Evolutionary conservation across 1,284 basidiomycete species (phyloP).

Genomic region (Baeospora myosura): DNA sequence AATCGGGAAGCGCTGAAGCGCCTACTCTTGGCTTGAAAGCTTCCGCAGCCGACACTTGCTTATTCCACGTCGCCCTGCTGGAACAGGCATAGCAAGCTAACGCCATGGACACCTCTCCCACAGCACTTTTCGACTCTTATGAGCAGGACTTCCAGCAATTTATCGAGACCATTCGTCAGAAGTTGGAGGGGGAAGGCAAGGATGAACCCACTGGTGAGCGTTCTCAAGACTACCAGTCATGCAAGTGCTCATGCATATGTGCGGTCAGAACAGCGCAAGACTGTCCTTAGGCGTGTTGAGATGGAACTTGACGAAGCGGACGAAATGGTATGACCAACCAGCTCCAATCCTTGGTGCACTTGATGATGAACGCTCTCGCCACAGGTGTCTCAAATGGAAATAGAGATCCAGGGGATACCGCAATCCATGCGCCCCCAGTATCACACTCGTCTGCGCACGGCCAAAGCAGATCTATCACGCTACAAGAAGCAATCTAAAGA

Average conservation of each 20-base stretch:
- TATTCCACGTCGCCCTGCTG: neutral
- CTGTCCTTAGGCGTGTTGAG: constrained; percentile 78
- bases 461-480: constrained; percentile 66
- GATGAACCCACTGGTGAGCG: constrained; percentile 53
- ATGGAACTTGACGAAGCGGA: constrained; percentile 98
- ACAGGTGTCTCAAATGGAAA: constrained; percentile 97
- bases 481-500: constrained; percentile 78
- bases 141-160: constrained; percentile 77
- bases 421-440: constrained; percentile 74
- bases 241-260: constrained; percentile 5
- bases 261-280: constrained; percentile 81
- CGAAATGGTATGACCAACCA: constrained; percentile 68
- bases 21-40: too few species aligned
- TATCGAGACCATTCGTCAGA: constrained; percentile 56
- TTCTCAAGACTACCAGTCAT: constrained; percentile 2
- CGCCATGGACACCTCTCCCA: constrained; percentile 72
- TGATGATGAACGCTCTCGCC: neutral
- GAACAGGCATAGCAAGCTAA: constrained; percentile 21
- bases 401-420: constrained; percentile 96
- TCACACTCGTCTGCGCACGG: constrained; percentile 61
- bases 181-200: constrained; percentile 56
- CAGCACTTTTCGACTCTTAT: constrained; percentile 74
- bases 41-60: neutral
- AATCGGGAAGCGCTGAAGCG: too few species aligned
- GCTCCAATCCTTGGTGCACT: neutral